Percentiles rank a stretch among this genome's conserved stretches.
Evolutionary conservation across 805 yeast genomes (phyloP).

Genomic region (Saccharomyces paradoxus): DNA sequence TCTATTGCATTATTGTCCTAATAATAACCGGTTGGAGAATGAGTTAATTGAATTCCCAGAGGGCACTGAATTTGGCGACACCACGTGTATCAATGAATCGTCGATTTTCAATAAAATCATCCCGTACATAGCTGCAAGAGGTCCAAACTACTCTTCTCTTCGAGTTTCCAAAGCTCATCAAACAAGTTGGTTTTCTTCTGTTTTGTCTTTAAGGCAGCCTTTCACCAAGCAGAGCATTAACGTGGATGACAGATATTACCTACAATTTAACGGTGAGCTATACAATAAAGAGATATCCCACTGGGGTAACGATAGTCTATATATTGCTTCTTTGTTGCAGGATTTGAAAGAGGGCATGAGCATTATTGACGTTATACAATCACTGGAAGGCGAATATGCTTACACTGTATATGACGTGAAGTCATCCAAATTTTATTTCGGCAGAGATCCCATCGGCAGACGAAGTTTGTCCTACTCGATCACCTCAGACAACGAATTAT

Average conservation of each 20-base stretch:
- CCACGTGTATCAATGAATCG: slow-evolving; percentile 1
- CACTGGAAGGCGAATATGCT: slow-evolving; percentile 79
- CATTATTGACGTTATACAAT: slow-evolving; percentile 35
- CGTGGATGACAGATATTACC: slow-evolving; percentile 29
- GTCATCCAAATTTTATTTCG: slow-evolving; percentile 50
- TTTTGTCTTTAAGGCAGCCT: slow-evolving; percentile 73
- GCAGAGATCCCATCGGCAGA: slow-evolving; percentile 76
- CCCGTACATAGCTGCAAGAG: slow-evolving; percentile 47
- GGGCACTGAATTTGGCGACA: slow-evolving; percentile 2
- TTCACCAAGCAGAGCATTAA: slow-evolving; percentile 64
- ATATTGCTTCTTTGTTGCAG: slow-evolving; percentile 35
- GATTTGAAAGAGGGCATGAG: slow-evolving; percentile 25
- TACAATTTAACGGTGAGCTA: slow-evolving; percentile 90
- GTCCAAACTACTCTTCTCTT: slow-evolving; percentile 49
- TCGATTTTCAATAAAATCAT: slow-evolving; percentile 31
- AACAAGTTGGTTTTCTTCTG: slow-evolving; percentile 51
- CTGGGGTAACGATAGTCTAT: slow-evolving; percentile 55
- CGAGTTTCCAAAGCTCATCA: slow-evolving; percentile 6
- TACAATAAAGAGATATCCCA: slow-evolving; percentile 50
- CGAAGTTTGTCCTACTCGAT: slow-evolving; percentile 55
- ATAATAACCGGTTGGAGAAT: slow-evolving; percentile 4
- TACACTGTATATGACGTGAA: slow-evolving; percentile 41
- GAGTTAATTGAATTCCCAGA: slow-evolving; percentile 15
- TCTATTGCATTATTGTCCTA: slow-evolving; percentile 29
- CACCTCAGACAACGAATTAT: slow-evolving; percentile 28